Evolutionary conservation across 768 basidiomycete species (phyloP), one percentile per base, ranked within the genome.

Genomic region (Auriculariales sp.): DNA sequence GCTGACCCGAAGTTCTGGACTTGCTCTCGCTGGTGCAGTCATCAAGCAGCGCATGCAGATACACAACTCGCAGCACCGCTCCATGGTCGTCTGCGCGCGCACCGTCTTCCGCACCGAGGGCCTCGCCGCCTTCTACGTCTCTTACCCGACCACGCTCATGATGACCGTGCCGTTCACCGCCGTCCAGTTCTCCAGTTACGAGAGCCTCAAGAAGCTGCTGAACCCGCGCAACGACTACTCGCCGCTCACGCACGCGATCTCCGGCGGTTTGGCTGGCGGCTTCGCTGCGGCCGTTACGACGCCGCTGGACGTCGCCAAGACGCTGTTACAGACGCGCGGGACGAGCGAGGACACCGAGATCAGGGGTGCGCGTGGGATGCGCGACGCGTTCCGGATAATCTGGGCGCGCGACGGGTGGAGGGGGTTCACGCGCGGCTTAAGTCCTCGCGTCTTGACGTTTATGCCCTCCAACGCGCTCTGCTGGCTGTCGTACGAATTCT

Each of bases 31-130:
- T 14, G 32, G 39, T 48, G 47, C 63, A 97, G 94, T 99, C 58
- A 89, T 99, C 71, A 99, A 99, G 68, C 95, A 99, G 71, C 81
- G 95, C 47, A 97, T 99, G 95, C 95, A 99, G 66, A 73, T 98
- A 50, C 92, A 93, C 68, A 79, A 86, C 61, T 98, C 95, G 3
- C 73, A 84, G 63, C 92, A 90, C 66, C 83, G 83, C 39, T 89
- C 87, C 31, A 88, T 93, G 35, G 67, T 82, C 55, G 75, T 78
- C n/a, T 92, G 91, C 57, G 89, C 92, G 50, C 74, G 75, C 22
- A 80, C 81, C 11, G 85, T 99, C 47, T 91, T 90, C 66, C 74
- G 67, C 36, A 79, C 68, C 30, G 95, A 99, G 66, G 95, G 95
- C 32, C 62, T 95, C 42, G 58, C 68, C 31, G 95, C 95, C 7